Evolutionary conservation across 2,329 filamentous ascomycete genomes (phyloP).

Genomic region (Dactylella cylindrospora): DNA sequence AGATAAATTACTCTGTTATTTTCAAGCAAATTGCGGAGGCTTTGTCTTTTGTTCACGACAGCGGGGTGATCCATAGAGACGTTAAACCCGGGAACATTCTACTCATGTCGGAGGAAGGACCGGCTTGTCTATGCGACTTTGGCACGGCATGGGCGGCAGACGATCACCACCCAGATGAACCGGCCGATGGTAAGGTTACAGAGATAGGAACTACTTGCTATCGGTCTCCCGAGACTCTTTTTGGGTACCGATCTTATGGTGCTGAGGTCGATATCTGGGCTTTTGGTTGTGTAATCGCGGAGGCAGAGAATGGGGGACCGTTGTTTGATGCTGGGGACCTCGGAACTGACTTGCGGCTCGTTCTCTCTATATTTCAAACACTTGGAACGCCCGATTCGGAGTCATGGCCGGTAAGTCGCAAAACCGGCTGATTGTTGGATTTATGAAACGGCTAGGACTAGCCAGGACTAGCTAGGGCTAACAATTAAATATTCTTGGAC

Average conservation of each 20-base stretch:
- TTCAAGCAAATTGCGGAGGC: constrained; percentile 44
- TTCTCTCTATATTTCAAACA: constrained; percentile 88
- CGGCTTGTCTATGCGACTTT: constrained; percentile 84
- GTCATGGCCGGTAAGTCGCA: constrained; percentile 71
- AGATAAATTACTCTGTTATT: constrained; percentile 20
- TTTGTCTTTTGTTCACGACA: constrained; percentile 69
- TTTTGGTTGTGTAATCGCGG: constrained; percentile 78
- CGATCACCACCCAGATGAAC: constrained; percentile 63
- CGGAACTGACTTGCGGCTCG: constrained; percentile 86
- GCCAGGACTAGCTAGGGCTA: constrained; percentile 3
- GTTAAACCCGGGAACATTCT: constrained; percentile 90
- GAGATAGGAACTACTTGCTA: constrained; percentile 94
- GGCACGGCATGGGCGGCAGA: constrained; percentile 81
- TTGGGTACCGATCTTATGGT: constrained; percentile 75
- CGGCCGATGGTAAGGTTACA: constrained; percentile 70
- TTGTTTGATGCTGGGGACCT: constrained; percentile 87
- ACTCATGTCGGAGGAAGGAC: constrained; percentile 66
- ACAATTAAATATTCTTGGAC: constrained; percentile 7
- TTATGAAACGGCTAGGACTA: constrained; percentile 3
- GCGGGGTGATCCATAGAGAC: constrained; percentile 86
- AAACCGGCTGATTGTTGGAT: too few species aligned
- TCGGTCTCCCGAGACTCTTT: constrained; percentile 84
- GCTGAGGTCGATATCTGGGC: constrained; percentile 84
- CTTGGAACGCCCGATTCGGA: constrained; percentile 80
- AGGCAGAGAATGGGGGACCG: constrained; percentile 61